Evolutionary conservation across 768 basidiomycete genomes (phyloP).

Genomic region (Trametes gibbosa): DNA sequence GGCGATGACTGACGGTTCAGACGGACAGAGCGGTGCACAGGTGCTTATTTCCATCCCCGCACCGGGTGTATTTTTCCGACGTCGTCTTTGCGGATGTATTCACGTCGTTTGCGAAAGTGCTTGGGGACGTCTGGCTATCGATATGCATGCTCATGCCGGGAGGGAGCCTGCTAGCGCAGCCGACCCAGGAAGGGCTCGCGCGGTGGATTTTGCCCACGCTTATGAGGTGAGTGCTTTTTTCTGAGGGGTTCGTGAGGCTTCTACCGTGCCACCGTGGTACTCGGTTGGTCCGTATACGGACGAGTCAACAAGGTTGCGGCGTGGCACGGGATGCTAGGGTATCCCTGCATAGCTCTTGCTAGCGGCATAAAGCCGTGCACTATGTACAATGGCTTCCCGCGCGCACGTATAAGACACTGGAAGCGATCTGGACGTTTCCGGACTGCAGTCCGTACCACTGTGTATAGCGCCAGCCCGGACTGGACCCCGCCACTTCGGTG

Average conservation of each 20-base stretch:
- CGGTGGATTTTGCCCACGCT: conserved; percentile 79
- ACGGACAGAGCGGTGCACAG: conserved; percentile 62
- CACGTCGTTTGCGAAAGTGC: conserved; percentile 95
- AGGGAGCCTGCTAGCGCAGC: conserved; percentile 66
- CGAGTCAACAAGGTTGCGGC: neutral
- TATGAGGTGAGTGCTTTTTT: conserved; percentile 65
- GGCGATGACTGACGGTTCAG: neutral
- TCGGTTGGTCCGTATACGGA: neutral
- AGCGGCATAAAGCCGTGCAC: no score
- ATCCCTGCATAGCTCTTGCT: neutral
- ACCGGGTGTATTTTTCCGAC: conserved; percentile 82
- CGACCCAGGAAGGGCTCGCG: conserved; percentile 58
- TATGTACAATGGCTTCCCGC: no score
- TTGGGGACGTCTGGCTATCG: conserved; percentile 93
- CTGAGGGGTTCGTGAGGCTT: neutral
- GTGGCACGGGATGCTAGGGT: neutral
- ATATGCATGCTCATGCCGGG: conserved; percentile 83
- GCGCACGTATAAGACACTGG: no score
- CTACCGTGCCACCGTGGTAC: neutral
- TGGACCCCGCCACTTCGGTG: neutral
- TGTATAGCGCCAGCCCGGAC: neutral
- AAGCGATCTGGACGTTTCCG: no score
- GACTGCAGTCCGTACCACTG: no score
- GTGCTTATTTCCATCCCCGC: conserved; percentile 66
- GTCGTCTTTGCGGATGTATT: conserved; percentile 93